Base-by-base conservation (phyloP, 768 basidiomycete species). In the Auriscalpium orientale region DNA sequence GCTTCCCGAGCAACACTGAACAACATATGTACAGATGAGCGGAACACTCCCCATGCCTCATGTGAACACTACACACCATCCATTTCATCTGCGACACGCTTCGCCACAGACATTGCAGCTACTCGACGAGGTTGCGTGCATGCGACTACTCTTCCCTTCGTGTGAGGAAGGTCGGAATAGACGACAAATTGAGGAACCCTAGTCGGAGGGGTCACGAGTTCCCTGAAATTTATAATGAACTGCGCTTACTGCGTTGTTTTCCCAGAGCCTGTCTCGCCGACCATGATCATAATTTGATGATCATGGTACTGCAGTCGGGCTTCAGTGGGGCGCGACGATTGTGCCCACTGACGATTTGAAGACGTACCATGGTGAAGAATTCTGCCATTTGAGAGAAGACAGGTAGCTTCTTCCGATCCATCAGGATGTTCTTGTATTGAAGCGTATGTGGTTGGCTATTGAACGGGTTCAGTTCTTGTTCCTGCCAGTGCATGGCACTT, bases 41-140 rank as follows among this genome's bases (percentile, higher is more conserved):
- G 7, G 7, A 3, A 28, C 28, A 28, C 28, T 28, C 7, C 28
- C 28, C 28, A 28, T 28, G 4, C 28, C 28, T 4, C 28, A 28
- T 28, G 28, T 28, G 7, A 28, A 48, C 8, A 47, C 12, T 53
- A 72, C 90, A 64, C 62, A 92, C 92, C 91, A 68, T 98, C 95
- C 93, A 98, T 95, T 71, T 98, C 95, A 66, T 98, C 95, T 5
- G 95, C 94, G 1, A 99, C 95, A 73, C 95, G 94, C 70, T 95
- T 95, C 20, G 95, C 95, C 2, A 98, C 95, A 15, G 90, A 92
- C 92, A 97, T 98, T 9, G 95, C 94, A 11, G 95, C 94, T 4
- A 99, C 93, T 74, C 95, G 81, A 64, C 95, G 79, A 1, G 95
- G 95, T 67, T 99, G 95, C 2, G 95, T 99, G 65, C 95, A 99